Base-by-base conservation (phyloP, 345 rosid species). In the Lagerstroemia speciosa region DNA sequence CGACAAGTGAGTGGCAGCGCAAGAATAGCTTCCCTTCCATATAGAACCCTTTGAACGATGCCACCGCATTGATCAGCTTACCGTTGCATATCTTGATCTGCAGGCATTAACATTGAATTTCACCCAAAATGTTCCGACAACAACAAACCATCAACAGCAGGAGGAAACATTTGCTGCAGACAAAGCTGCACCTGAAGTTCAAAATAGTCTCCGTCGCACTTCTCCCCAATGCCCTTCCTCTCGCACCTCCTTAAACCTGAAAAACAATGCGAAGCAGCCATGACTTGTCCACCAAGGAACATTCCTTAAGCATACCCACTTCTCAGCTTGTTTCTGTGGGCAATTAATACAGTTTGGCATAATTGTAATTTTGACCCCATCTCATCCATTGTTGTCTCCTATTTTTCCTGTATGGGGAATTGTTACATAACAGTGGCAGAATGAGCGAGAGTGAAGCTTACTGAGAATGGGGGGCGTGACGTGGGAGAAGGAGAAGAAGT, bases 11-110 rank as follows among this genome's bases (percentile, higher is more conserved):
- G 57, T 82, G 86, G 76, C 93, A 78, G 32, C 72, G 87, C 64
- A 65, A 76, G 67, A 67, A 81, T 58, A 78, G 88, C 78, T 85
- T 87, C 57, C 90, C 90, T 52, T 75, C 69, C 5, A 85, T 67
- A 58, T 83, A 78, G 76, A 85, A 87, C 46, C 90, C 93, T 70
- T 84, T 82, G n/a, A 72, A 73, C 29, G 93, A 85, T 55, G 87
- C 83, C 62, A 81, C 81, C n/a, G 79, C 82, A 32, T 79, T 79
- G 31, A 82, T 69, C 43, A 80, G 63, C 79, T 87, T 87, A 71
- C 93, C 90, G 53, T 85, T 87, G 62, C 87, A 85, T 71, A 87
- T 82, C 80, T 82, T 87, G 48, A 83, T 67, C 93, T 87, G 82
- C 76, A 83, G 14, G 57, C 24, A 58, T 71, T n/a, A 11, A 57